These are phyloP conservation scores for Isabelozyma gotoi DNA, from an alignment of 805 yeast species.

Conservation along the genomic window DNA sequence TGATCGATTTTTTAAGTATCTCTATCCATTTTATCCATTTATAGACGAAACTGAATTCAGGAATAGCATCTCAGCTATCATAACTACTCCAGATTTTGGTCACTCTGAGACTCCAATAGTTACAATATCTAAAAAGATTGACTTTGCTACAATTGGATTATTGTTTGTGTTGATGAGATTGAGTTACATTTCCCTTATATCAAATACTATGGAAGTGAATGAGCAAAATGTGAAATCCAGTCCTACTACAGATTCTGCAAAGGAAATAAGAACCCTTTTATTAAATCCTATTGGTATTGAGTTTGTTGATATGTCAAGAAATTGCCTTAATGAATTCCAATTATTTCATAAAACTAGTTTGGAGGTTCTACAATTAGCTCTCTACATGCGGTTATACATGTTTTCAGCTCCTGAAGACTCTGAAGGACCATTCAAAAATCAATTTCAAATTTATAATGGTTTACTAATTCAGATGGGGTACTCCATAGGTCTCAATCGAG, in stretches of 20 bases:
- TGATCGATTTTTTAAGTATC: constrained; percentile 10
- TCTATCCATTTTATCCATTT: constrained; percentile 16
- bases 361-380: constrained; percentile 10
- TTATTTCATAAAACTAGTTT: constrained; percentile 8
- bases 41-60: constrained; percentile 15
- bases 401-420: constrained; percentile 14
- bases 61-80: constrained; percentile 7
- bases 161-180: constrained; percentile 13
- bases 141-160: constrained; percentile 11
- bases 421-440: constrained; percentile 15
- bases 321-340: constrained; percentile 12
- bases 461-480: constrained; percentile 13
- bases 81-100: constrained; percentile 7
- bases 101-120: background rate
- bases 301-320: constrained; percentile 12
- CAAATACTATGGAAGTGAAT: constrained; percentile 6
- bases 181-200: constrained; percentile 13
- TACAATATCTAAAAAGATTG: constrained; percentile 4
- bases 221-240: background rate
- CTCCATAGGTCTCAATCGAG: constrained; percentile 13
- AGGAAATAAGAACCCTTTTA: constrained; percentile 2
- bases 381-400: constrained; percentile 10
- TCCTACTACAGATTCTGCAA: constrained; percentile 1
- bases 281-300: constrained; percentile 15
- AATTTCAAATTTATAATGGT: constrained; percentile 13